These are phyloP conservation scores for Cordyceps farinosa DNA, from an alignment of 2,329 filamentous ascomycete genomes.

Conservation along the genomic window DNA sequence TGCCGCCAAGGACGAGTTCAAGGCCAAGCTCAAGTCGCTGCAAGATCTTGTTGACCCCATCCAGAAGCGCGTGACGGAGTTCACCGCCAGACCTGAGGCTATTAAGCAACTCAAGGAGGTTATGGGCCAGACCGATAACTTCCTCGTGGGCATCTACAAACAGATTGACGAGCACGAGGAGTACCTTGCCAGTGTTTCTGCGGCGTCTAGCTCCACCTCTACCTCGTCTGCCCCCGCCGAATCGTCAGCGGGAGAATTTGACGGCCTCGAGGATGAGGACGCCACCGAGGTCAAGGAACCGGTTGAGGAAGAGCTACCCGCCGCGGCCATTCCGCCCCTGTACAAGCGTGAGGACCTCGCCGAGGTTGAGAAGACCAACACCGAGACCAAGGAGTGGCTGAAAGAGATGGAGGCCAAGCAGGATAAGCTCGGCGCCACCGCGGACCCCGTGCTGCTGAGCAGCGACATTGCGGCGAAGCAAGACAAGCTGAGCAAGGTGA, in stretches of 20 bases:
- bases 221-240: constrained; percentile 39
- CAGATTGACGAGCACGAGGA: constrained; percentile 67
- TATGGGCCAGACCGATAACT: constrained; percentile 67
- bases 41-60: constrained; percentile 76
- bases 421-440: constrained; percentile 62
- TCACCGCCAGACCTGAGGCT: constrained; percentile 64
- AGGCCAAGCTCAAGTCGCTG: constrained; percentile 70
- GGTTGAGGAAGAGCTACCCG: constrained; percentile 37
- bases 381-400: constrained; percentile 69
- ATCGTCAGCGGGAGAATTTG: constrained; percentile 55
- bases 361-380: constrained; percentile 58
- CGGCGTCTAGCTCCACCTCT: constrained; percentile 31
- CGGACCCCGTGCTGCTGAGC: constrained; percentile 70
- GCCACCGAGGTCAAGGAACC: constrained; percentile 36
- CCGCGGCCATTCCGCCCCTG: constrained; percentile 57
- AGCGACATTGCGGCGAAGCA: constrained; percentile 69
- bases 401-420: constrained; percentile 68
- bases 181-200: constrained; percentile 52
- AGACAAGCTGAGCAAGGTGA: constrained; percentile 66
- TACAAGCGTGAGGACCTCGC: constrained; percentile 73
- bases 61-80: constrained; percentile 70
- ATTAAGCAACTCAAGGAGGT: constrained; percentile 64
- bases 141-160: constrained; percentile 65
- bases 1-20: constrained; percentile 71
- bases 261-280: constrained; percentile 74